Evolutionary conservation across 176 grass and related monocot species (phyloP).

Genomic region (Oryza officinalis): DNA sequence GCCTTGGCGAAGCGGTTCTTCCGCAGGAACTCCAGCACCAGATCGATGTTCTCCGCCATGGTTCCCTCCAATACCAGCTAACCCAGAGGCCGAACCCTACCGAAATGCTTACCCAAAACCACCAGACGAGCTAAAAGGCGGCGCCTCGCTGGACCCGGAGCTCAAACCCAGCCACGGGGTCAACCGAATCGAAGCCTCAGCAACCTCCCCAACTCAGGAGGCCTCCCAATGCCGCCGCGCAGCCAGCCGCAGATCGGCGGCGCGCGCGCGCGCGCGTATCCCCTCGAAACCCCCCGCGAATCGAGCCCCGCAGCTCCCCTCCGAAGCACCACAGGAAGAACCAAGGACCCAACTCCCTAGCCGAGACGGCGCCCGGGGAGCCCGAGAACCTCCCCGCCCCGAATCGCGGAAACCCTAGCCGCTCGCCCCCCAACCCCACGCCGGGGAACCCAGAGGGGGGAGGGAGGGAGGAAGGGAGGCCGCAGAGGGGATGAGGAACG

Average conservation of each 20-base stretch:
- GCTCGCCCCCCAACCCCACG: not conserved
- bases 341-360: conserved; percentile 24
- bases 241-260: conserved; percentile 38
- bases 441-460: not conserved
- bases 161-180: not conserved
- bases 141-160: not conserved
- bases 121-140: conserved; percentile 19
- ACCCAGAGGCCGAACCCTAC: not conserved
- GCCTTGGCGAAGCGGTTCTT: conserved; percentile 89
- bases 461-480: not conserved
- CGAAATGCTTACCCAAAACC: conserved; percentile 19
- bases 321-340: not conserved
- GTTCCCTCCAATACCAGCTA: conserved; percentile 46
- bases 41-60: conserved; percentile 88
- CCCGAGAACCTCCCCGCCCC: not conserved
- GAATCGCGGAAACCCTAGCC: conserved; percentile 41
- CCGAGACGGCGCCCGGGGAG: not conserved
- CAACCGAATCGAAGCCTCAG: conserved; percentile 29
- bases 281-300: conserved; percentile 6
- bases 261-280: not conserved
- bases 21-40: conserved; percentile 84
- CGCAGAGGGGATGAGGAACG: not conserved
- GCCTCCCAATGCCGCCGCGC: conserved; percentile 31
- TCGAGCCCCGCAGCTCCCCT: conserved; percentile 34
- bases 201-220: not conserved